phyloP scores from a whole-genome alignment of 768 basidiomycete species.

The Hirschioporus abietinus region DNA sequence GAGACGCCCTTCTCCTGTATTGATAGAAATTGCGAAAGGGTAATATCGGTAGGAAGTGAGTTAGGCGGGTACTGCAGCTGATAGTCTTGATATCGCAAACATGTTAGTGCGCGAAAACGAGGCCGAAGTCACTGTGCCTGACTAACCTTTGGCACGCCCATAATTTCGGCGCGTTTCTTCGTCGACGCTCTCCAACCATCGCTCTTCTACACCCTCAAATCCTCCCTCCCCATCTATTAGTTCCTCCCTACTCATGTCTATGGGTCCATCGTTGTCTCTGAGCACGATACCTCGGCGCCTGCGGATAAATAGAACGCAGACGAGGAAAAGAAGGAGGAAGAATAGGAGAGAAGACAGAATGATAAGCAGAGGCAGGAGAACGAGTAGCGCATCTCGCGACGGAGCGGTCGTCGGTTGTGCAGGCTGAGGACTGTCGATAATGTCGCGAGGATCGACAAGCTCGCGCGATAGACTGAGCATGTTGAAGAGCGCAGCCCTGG shows the following conservation, averaged over 20 bases:
- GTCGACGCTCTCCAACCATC: conserved; percentile 84
- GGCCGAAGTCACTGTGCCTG: conserved; percentile 2
- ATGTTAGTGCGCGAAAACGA: conserved; percentile 9
- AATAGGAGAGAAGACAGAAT: conserved; percentile 91
- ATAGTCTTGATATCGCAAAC: conserved; percentile 46
- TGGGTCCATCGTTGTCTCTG: conserved; percentile 84
- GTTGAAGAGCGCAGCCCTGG: conserved; percentile 1
- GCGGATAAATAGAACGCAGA: conserved; percentile 83
- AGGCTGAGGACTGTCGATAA: conserved; percentile 13
- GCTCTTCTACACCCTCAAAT: conserved; percentile 83
- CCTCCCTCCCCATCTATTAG: conserved; percentile 89
- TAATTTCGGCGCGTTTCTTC: conserved; percentile 69
- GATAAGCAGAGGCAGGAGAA: conserved; percentile 91
- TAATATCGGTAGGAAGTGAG: conserved; percentile 97
- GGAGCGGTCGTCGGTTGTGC: conserved; percentile 20
- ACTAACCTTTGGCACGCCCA: conserved; percentile 79
- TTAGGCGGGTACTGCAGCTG: conserved; percentile 90
- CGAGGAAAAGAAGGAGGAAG: conserved; percentile 84
- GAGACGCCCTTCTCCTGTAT: conserved; percentile 99
- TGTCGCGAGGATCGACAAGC: conserved; percentile 2
- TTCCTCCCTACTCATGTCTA: conserved; percentile 91
- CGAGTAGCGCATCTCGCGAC: conserved; percentile 64
- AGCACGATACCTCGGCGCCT: conserved; percentile 72
- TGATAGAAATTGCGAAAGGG: conserved; percentile 94
- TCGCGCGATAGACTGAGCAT: not conserved